Percentiles rank a stretch among this genome's conserved stretches.
Evolutionary conservation across 169 alveolate genomes (phyloP).

Genomic region (Amoebophrya sp.): DNA sequence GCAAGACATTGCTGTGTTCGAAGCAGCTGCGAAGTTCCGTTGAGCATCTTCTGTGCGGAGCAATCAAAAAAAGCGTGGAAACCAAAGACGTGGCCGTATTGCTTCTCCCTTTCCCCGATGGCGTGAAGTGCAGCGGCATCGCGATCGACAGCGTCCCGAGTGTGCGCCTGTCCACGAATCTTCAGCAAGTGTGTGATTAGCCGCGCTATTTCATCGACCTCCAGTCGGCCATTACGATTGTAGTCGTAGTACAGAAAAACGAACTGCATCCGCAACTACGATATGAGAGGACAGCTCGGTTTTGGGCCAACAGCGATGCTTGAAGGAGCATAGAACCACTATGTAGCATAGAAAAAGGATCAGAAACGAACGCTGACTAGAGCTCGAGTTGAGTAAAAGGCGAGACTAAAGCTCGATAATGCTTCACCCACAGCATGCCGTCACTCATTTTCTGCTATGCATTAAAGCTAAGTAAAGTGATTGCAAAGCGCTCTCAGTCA

Average conservation of each 20-base stretch:
- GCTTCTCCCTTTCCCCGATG: not conserved
- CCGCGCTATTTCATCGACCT: slow-evolving; percentile 44
- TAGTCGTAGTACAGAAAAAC: slow-evolving; percentile 51
- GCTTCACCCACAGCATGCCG: too few relatives aligned
- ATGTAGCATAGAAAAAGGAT: too few relatives aligned
- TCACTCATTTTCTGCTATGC: too few relatives aligned
- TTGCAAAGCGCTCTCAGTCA: too few relatives aligned
- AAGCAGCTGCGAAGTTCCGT: not conserved
- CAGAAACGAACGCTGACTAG: too few relatives aligned
- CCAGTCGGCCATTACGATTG: slow-evolving; percentile 48
- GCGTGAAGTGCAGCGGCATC: not conserved
- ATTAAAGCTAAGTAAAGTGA: too few relatives aligned
- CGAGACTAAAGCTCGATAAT: too few relatives aligned
- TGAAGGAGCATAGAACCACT: too few relatives aligned
- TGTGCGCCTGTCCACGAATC: not conserved
- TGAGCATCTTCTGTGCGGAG: not conserved
- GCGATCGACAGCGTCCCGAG: not conserved
- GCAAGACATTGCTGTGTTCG: not conserved
- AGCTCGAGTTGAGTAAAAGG: too few relatives aligned
- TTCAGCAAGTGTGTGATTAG: slow-evolving; percentile 39
- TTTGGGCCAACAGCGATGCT: too few relatives aligned
- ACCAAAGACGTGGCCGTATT: not conserved
- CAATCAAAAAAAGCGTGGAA: not conserved
- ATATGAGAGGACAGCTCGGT: slow-evolving; percentile 35
- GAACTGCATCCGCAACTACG: slow-evolving; percentile 51